phyloP scores from a whole-genome alignment of 2,329 filamentous ascomycete species.

The Calonectria fujianensis region DNA sequence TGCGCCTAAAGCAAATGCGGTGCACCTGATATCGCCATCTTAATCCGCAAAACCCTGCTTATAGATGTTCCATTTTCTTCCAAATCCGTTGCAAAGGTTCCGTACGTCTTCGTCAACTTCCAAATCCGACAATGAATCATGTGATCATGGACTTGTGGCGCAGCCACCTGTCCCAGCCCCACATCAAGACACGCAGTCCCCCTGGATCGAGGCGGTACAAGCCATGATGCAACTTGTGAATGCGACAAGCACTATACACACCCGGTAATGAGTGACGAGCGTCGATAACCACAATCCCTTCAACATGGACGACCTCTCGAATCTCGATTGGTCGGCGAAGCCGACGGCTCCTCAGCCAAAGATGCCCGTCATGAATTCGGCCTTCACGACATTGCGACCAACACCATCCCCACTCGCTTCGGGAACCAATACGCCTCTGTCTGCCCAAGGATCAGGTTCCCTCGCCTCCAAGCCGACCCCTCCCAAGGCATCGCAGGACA shows the following conservation, averaged over 20 bases:
- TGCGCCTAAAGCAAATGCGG: neutral
- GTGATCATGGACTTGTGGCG: constrained; percentile 29
- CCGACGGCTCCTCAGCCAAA: constrained; percentile 57
- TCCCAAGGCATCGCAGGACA: constrained; percentile 77
- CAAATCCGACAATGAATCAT: constrained; percentile 30
- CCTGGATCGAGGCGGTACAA: constrained; percentile 47
- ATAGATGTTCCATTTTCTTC: constrained; percentile 16
- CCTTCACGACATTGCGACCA: constrained; percentile 72
- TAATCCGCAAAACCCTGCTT: neutral
- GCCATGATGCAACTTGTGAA: constrained; percentile 41
- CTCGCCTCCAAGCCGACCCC: constrained; percentile 66
- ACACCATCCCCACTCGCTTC: constrained; percentile 74
- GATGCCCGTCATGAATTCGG: constrained; percentile 65
- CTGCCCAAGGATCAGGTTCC: constrained; percentile 67
- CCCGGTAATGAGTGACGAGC: constrained; percentile 53
- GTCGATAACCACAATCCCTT: constrained; percentile 47
- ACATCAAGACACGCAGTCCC: constrained; percentile 49
- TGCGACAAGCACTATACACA: constrained; percentile 49
- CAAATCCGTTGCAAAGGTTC: constrained; percentile 3
- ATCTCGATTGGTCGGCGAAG: constrained; percentile 76
- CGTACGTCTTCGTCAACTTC: constrained; percentile 2
- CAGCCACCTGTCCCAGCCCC: constrained; percentile 49
- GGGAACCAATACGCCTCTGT: constrained; percentile 74
- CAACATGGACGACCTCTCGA: constrained; percentile 77
- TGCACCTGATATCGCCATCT: no score